Evolutionary conservation across 2,329 filamentous ascomycete species (phyloP), one percentile per base, ranked within the genome.

Genomic region (Aspergillus phoenicis): DNA sequence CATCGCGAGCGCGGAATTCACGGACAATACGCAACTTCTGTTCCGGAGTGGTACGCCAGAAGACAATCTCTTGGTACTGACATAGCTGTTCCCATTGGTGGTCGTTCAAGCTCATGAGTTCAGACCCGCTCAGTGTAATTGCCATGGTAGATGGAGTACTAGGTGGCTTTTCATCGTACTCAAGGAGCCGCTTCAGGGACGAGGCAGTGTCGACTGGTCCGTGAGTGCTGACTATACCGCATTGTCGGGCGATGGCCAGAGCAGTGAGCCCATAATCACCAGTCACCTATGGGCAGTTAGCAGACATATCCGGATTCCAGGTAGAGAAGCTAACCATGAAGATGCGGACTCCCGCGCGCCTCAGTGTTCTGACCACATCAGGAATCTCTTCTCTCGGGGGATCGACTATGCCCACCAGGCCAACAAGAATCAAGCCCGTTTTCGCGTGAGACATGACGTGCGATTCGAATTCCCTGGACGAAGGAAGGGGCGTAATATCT

Each of bases 21-120:
- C 85, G 85, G n/a, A 93, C 89, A 62, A 93, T 93, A 36, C 89
- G 86, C 6, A 93, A 83, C 72, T 93, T 93, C 71, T 93, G 89
- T 69, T 93, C 89, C 0, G 89, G 90, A 0, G 90, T 92, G 0
- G 89, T 93, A 11, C 89, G 82, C 0, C 90, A 87, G 71, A 93
- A 92, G 11, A 93, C 88, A 8, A 93, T 88, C 69, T 92, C 90
- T 26, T 86, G 81, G 66, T 92, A 93, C 8, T 77, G 70, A 30
- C 82, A 82, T 1, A 93, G 80, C 33, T 82, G 80, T 60, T 87
- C 82, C 90, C 90, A 93, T 72, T 93, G 89, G 39, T 83, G 70
- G 8, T 89, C 85, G 59, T 86, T 89, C 3, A 93, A 81, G 1
- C 80, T 80, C 53, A 88, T 83, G 24, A 93, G 80, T 60, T 93